Evolutionary conservation across 495 filamentous ascomycete species (phyloP), one percentile per base, ranked within the genome.

Genomic region (Peziza echinospora): DNA sequence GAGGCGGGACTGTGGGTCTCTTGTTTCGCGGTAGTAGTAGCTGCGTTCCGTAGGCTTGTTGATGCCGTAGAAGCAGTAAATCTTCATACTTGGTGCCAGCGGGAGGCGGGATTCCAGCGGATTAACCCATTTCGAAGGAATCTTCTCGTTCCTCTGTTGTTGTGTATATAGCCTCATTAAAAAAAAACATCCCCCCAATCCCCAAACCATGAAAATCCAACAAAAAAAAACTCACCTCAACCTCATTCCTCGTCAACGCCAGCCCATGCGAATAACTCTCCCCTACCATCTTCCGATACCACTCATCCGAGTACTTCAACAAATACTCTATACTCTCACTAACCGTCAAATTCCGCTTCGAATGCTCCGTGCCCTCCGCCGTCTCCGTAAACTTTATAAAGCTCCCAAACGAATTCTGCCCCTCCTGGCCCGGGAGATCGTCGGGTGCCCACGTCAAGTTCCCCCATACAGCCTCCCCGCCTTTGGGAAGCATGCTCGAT

Each of bases 401-500:
- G 28, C 76, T 77, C 24, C 89, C 89, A 62, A 69, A 94, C 43
- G 68, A 80, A 44, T 74, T 60, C 7, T 65, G 65, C n/a, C n/a
- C n/a, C n/a, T n/a, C n/a, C 52, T 92, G 82, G 19, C 68, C 77
- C 0, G 79, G 80, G 22, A 61, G 60, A 57, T 97, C 89, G 53
- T 97, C 89, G 0, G 89, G 89, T 3, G 89, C 89, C 73, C 82
- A 83, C 34, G 77, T 81, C 16, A 72, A 58, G 54, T 94, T 86
- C 19, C 89, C 89, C 89, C 89, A 97, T 19, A 97, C 79, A 5
- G 80, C 82, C 45, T 89, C 75, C 21, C 89, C 89, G 22, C 91
- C 89, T 44, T 93, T 85, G n/a, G 89, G 89, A 1, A 97, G 70
- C 85, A 97, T 94, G 47, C 82, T 86, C 16, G 82, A 87, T 45